Evolutionary conservation across 2,329 filamentous ascomycete species (phyloP).

Genomic region (Ascochyta lentis): DNA sequence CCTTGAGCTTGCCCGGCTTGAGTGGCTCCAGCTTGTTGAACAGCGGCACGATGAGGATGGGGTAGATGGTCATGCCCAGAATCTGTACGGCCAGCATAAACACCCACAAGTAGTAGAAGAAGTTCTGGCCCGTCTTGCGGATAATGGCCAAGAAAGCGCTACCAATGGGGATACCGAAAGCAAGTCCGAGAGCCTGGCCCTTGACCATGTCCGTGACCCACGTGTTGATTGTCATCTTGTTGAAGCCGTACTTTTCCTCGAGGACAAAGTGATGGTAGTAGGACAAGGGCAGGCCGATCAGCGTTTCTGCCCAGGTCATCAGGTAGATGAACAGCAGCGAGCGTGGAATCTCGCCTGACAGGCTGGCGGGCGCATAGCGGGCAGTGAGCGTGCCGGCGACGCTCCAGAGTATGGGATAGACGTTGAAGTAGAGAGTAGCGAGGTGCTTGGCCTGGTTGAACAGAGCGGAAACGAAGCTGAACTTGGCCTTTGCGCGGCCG

Average conservation of each 20-base stretch:
- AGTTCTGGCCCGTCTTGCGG: constrained; percentile 88
- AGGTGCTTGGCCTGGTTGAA: constrained; percentile 89
- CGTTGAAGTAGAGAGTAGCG: constrained; percentile 86
- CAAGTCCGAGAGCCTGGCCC: constrained; percentile 80
- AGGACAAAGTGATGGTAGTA: constrained; percentile 96
- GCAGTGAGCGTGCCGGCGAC: constrained; percentile 77
- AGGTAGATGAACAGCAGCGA: constrained; percentile 90
- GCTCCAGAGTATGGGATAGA: constrained; percentile 89
- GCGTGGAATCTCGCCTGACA: constrained; percentile 91
- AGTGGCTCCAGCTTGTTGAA: constrained; percentile 99
- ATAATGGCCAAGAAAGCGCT: constrained; percentile 93
- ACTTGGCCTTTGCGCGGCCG: constrained; percentile 93
- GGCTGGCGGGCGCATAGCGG: constrained; percentile 75
- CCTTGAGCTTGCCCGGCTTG: constrained; percentile 85
- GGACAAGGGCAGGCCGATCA: constrained; percentile 78
- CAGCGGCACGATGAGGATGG: constrained; percentile 88
- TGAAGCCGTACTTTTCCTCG: constrained; percentile 97
- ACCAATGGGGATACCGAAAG: constrained; percentile 84
- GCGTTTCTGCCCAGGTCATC: constrained; percentile 82
- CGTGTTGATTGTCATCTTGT: constrained; percentile 91
- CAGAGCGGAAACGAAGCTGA: constrained; percentile 78
- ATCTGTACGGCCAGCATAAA: constrained; percentile 90
- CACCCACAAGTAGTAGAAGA: constrained; percentile 98
- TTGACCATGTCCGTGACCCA: constrained; percentile 94
- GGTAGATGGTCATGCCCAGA: constrained; percentile 95